Conservation (phyloP, 2,329 filamentous ascomycete species). For the Aureobasidium subglaciale region DNA sequence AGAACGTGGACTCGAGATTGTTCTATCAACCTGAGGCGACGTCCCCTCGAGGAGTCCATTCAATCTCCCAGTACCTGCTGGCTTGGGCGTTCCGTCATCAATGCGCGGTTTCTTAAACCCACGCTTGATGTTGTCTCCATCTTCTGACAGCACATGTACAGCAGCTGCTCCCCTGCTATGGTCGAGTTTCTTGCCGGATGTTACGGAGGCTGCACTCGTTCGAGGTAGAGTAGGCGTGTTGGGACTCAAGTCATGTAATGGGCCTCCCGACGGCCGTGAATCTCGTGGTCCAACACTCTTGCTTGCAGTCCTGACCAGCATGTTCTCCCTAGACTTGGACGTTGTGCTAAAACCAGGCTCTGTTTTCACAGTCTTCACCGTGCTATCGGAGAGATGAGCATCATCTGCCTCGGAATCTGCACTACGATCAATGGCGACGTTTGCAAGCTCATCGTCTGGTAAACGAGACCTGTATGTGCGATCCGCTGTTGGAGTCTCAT, state of each 20-base stretch:
- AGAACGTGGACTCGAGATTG: constrained; percentile 9
- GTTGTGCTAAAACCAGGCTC: not conserved
- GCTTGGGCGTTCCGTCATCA: not conserved
- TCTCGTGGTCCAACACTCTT: not conserved
- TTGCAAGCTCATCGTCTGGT: not conserved
- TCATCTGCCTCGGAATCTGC: not conserved
- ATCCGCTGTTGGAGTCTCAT: not conserved
- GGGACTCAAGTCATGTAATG: constrained; percentile 20
- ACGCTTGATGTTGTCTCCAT: not conserved
- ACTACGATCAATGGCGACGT: no score
- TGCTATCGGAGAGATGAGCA: not conserved
- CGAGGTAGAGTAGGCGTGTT: constrained; percentile 19
- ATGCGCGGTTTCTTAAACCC: constrained; percentile 10
- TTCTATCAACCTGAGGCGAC: constrained; percentile 2
- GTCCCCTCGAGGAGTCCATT: constrained; percentile 1
- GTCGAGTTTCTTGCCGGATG: not conserved
- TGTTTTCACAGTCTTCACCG: constrained; percentile 2
- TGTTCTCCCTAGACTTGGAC: not conserved
- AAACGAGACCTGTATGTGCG: not conserved
- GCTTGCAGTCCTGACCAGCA: not conserved
- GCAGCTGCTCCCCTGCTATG: constrained; percentile 8
- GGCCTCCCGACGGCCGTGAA: not conserved
- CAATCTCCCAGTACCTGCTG: not conserved
- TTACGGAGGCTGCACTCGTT: constrained; percentile 5
- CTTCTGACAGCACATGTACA: constrained; percentile 16